These are phyloP conservation scores for Lactifluus subvellereus DNA, from an alignment of 768 basidiomycete species.

Conservation along the genomic window DNA sequence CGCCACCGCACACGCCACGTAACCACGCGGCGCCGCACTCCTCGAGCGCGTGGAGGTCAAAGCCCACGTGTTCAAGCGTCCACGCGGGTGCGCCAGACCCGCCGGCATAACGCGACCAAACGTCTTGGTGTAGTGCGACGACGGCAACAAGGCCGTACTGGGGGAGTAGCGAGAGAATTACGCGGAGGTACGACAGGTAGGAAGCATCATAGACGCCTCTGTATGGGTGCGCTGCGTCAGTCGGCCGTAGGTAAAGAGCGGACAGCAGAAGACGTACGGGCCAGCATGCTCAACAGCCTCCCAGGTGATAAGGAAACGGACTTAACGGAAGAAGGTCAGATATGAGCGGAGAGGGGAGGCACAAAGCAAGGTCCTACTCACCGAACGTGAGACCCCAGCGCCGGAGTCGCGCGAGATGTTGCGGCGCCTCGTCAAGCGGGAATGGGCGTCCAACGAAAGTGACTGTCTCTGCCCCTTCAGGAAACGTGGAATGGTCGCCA, in stretches of 20 bases:
- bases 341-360: not conserved
- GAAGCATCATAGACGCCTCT: conserved; percentile 82
- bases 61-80: conserved; percentile 84
- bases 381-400: conserved; percentile 87
- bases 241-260: not conserved
- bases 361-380: conserved; percentile 35
- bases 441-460: conserved; percentile 92
- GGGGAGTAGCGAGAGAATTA: conserved; percentile 67
- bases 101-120: conserved; percentile 92
- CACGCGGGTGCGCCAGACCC: conserved; percentile 97
- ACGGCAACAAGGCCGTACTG: conserved; percentile 69
- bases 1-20: conserved; percentile 68
- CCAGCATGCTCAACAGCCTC: conserved; percentile 94
- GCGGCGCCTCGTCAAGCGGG: conserved; percentile 80
- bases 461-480: conserved; percentile 53
- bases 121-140: conserved; percentile 86
- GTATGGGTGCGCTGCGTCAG: not conserved
- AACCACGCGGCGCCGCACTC: conserved; percentile 86
- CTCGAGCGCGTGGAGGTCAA: conserved; percentile 75
- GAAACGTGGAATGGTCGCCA: conserved; percentile 63
- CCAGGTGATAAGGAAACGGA: conserved; percentile 94
- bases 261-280: conserved; percentile 51
- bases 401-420: conserved; percentile 72
- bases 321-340: conserved; percentile 33
- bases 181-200: conserved; percentile 79